phyloP scores from a whole-genome alignment of 2,329 filamentous ascomycete species.

The Ophiostoma quercus region DNA sequence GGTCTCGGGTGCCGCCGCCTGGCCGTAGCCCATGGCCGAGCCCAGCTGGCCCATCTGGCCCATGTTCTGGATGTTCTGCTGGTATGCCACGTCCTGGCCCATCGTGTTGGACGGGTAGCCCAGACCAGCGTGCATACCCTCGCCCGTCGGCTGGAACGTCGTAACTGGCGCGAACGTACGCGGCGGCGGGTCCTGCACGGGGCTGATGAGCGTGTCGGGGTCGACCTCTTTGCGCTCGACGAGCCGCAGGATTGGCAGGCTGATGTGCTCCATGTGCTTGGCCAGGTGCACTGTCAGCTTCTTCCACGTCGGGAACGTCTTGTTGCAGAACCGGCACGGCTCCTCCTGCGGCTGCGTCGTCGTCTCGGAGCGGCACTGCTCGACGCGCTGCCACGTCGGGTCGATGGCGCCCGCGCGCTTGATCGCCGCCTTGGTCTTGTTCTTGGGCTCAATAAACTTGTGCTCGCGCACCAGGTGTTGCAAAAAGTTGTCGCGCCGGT shows the following conservation, averaged over 20 bases:
- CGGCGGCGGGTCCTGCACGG: slow-evolving; percentile 53
- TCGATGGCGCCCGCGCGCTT: slow-evolving; percentile 56
- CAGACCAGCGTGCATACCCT: slow-evolving; percentile 19
- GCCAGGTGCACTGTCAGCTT: slow-evolving; percentile 89
- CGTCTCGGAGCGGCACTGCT: slow-evolving; percentile 70
- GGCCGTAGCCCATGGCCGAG: slow-evolving; percentile 25
- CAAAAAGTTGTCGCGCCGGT: slow-evolving; percentile 84
- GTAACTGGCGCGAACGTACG: slow-evolving; percentile 34
- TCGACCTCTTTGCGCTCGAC: slow-evolving; percentile 46
- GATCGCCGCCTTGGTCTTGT: slow-evolving; percentile 69
- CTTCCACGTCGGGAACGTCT: slow-evolving; percentile 78
- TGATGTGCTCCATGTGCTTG: slow-evolving; percentile 90
- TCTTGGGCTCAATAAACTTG: slow-evolving; percentile 75
- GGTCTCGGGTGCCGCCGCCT: slow-evolving; percentile 24
- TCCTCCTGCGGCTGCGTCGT: slow-evolving; percentile 62
- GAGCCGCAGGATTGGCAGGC: slow-evolving; percentile 67
- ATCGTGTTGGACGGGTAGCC: slow-evolving; percentile 22
- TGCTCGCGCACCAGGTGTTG: slow-evolving; percentile 90
- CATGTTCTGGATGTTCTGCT: slow-evolving; percentile 17
- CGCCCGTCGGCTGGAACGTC: slow-evolving; percentile 30
- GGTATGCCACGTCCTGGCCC: slow-evolving; percentile 6
- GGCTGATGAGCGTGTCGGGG: slow-evolving; percentile 62
- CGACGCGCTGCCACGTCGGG: slow-evolving; percentile 70
- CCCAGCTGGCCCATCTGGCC: slow-evolving; percentile 17
- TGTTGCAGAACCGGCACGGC: slow-evolving; percentile 81